Conservation (phyloP, 352 stramenopile species). For the Phytopythium oedochilum region DNA sequence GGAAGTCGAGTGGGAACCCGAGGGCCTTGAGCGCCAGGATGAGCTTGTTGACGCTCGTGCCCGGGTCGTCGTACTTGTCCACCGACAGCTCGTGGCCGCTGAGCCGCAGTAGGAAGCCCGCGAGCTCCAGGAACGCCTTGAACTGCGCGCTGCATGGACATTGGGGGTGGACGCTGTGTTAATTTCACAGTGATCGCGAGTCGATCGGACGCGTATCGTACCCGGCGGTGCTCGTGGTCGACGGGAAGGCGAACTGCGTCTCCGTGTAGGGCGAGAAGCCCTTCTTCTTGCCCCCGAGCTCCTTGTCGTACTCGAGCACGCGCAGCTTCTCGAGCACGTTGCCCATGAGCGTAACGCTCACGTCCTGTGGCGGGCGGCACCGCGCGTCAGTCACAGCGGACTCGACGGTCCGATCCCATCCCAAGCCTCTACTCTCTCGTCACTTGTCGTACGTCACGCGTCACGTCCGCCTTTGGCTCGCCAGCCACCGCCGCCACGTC, state of each 20-base stretch:
- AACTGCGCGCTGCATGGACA: slow-evolving; percentile 75
- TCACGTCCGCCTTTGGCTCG: not conserved
- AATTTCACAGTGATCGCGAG: too few species aligned
- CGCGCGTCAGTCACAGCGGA: not conserved
- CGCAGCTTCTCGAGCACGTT: slow-evolving; percentile 83
- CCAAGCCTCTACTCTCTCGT: too few species aligned
- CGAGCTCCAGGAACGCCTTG: slow-evolving; percentile 72
- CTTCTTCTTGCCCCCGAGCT: slow-evolving; percentile 80
- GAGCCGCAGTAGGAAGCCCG: slow-evolving; percentile 70
- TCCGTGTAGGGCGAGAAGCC: slow-evolving; percentile 60
- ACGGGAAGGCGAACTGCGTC: slow-evolving; percentile 59
- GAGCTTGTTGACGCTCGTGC: slow-evolving; percentile 86
- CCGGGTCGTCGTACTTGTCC: slow-evolving; percentile 87
- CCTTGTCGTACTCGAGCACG: slow-evolving; percentile 72
- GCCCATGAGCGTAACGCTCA: slow-evolving; percentile 76
- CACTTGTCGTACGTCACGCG: not conserved
- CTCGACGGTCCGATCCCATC: too few species aligned
- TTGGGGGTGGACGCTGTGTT: too few species aligned
- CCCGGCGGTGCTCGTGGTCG: slow-evolving; percentile 54
- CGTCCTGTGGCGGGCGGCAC: slow-evolving; percentile 30
- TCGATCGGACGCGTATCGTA: too few species aligned
- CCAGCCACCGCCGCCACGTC: not conserved
- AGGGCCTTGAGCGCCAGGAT: slow-evolving; percentile 79
- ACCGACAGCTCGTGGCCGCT: slow-evolving; percentile 76
- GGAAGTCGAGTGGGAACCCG: slow-evolving; percentile 80